Conservation (phyloP, 352 stramenopile genomes). For the Phytophthora megakarya region DNA sequence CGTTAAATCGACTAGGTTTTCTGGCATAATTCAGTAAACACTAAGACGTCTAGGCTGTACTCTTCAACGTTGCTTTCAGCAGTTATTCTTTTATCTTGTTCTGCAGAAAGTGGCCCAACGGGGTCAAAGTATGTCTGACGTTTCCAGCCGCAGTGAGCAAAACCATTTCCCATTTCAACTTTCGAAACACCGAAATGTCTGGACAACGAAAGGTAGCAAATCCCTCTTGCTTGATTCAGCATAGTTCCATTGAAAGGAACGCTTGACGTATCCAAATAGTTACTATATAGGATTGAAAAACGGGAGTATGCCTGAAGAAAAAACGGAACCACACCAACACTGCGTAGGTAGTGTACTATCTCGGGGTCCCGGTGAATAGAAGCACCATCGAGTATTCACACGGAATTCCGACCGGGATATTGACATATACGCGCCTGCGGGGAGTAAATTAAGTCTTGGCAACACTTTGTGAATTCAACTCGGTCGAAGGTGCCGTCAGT, state of each 20-base stretch:
- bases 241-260: constrained; percentile 24
- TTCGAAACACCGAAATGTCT: too few relatives aligned
- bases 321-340: constrained; percentile 26
- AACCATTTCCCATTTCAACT: too few relatives aligned
- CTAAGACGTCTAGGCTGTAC: too few relatives aligned
- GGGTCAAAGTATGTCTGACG: constrained; percentile 16
- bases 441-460: constrained; percentile 27
- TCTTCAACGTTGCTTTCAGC: too few relatives aligned
- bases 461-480: constrained; percentile 27
- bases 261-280: constrained; percentile 30
- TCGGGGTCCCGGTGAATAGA: constrained; percentile 34
- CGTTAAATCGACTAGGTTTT: too few relatives aligned
- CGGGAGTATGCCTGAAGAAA: constrained; percentile 36
- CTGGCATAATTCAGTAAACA: too few relatives aligned
- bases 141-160: constrained; percentile 22
- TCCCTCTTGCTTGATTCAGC: constrained; percentile 1
- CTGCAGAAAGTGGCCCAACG: constrained; percentile 4
- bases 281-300: constrained; percentile 45
- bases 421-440: constrained; percentile 6
- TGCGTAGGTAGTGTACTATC: constrained; percentile 40
- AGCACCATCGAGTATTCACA: constrained; percentile 40
- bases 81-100: too few relatives aligned
- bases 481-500: constrained; percentile 39
- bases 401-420: constrained; percentile 33
- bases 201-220: too few relatives aligned